These are phyloP conservation scores for Akanthomyces lecanii DNA, from an alignment of 2,329 filamentous ascomycete species.

Conservation along the genomic window DNA sequence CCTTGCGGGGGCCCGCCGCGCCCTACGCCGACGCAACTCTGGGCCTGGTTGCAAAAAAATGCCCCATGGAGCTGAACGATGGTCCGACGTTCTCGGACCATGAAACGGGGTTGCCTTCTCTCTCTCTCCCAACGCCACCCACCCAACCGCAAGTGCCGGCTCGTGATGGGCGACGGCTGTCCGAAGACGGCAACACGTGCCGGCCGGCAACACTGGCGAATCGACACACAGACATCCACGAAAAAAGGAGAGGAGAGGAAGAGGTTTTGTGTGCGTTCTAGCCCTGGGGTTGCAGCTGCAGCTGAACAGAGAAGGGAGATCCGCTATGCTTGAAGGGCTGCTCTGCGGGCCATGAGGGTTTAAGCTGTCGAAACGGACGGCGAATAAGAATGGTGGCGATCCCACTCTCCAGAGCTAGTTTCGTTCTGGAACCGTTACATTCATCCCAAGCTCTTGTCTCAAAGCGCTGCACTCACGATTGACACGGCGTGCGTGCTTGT, in stretches of 20 bases:
- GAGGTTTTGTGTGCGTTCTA: neutral
- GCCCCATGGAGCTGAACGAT: conserved; percentile 3
- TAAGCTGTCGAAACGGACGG: neutral
- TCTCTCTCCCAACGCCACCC: neutral
- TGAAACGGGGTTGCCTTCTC: neutral
- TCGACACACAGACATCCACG: neutral
- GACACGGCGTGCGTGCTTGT: neutral
- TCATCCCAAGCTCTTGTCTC: neutral
- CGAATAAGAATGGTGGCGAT: neutral
- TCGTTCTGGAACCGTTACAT: neutral
- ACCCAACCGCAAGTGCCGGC: neutral
- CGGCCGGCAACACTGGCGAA: neutral
- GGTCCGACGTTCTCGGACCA: conserved; percentile 4
- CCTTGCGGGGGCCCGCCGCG: neutral
- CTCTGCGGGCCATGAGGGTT: neutral
- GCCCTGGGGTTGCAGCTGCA: neutral
- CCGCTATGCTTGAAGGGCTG: neutral
- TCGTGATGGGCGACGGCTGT: neutral
- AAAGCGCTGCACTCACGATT: neutral
- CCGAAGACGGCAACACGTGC: neutral
- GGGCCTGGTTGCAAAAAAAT: no score
- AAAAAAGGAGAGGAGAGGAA: neutral
- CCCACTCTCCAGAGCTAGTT: neutral
- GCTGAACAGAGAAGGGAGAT: neutral
- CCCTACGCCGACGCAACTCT: neutral